A percentile compares a stretch with the other conserved stretches of the same genome.
These are phyloP conservation scores for Yarrowia sp. DNA, from an alignment of 805 yeast species.

Conservation along the genomic window DNA sequence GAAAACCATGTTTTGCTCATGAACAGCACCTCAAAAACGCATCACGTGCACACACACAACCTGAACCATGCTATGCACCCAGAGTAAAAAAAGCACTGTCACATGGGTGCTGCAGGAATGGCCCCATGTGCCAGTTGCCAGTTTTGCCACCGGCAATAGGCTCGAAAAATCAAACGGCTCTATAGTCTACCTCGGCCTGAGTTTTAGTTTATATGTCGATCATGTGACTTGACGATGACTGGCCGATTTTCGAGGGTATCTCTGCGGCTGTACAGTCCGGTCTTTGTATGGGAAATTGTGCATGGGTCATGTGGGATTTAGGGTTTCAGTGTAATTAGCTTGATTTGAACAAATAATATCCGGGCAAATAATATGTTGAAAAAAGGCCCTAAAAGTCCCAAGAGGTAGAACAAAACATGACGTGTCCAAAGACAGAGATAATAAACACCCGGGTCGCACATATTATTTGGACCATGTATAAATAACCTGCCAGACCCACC, in stretches of 20 bases:
- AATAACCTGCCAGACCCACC: background rate
- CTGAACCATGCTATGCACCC: background rate
- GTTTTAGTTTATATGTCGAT: no score
- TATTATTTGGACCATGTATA: background rate
- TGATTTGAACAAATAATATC: background rate
- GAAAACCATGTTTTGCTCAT: background rate
- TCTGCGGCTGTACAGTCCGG: background rate
- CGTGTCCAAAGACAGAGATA: background rate
- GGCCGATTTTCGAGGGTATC: background rate
- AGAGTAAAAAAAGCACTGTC: background rate
- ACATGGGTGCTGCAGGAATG: background rate
- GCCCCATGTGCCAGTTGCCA: background rate
- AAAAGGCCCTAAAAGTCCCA: background rate
- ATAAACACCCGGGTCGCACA: background rate
- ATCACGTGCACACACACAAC: background rate
- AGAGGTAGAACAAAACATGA: background rate
- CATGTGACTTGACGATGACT: background rate
- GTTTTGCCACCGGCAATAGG: no score
- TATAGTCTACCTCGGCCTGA: no score
- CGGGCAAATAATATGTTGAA: background rate
- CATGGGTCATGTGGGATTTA: conserved; percentile 5
- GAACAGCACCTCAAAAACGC: background rate
- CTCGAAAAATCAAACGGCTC: no score
- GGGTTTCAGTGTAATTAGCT: background rate
- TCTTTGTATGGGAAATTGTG: conserved; percentile 15